phyloP scores from a whole-genome alignment of 208 protist species.

The Trypanosoma vivax region DNA sequence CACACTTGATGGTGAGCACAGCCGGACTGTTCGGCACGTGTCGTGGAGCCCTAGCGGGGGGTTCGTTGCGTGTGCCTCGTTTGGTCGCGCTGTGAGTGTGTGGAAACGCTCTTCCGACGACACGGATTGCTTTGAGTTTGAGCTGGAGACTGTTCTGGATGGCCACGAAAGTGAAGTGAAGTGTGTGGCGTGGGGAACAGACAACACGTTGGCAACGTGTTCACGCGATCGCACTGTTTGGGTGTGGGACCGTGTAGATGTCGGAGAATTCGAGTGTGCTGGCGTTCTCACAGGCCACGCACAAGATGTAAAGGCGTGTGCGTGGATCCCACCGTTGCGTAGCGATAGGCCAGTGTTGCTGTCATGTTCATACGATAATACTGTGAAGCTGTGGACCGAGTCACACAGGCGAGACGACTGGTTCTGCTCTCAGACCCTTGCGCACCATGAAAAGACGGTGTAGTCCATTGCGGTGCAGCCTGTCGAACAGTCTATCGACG shows the following conservation, averaged over 20 bases:
- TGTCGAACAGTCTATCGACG: constrained; percentile 36
- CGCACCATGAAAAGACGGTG: constrained; percentile 73
- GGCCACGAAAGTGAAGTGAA: constrained; percentile 92
- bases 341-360: constrained; percentile 48
- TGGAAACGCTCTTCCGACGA: constrained; percentile 41
- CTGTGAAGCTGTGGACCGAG: constrained; percentile 56
- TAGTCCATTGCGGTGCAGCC: constrained; percentile 74
- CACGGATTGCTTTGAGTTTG: constrained; percentile 32
- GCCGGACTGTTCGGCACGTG: constrained; percentile 68
- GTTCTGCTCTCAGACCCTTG: constrained; percentile 75
- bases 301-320: constrained; percentile 88
- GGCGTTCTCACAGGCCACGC: constrained; percentile 83
- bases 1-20: constrained; percentile 67
- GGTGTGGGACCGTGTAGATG: constrained; percentile 86
- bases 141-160: constrained; percentile 72
- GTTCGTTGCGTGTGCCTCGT: constrained; percentile 74
- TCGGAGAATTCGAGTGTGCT: constrained; percentile 85
- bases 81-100: constrained; percentile 74
- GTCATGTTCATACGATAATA: constrained; percentile 81
- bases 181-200: constrained; percentile 74
- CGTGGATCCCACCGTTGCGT: constrained; percentile 44
- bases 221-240: constrained; percentile 86
- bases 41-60: constrained; percentile 78
- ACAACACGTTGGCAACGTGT: constrained; percentile 80
- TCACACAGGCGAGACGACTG: constrained; percentile 75